Conservation (phyloP, 2,329 filamentous ascomycete species). For the Arthrobotrys conoides region DNA sequence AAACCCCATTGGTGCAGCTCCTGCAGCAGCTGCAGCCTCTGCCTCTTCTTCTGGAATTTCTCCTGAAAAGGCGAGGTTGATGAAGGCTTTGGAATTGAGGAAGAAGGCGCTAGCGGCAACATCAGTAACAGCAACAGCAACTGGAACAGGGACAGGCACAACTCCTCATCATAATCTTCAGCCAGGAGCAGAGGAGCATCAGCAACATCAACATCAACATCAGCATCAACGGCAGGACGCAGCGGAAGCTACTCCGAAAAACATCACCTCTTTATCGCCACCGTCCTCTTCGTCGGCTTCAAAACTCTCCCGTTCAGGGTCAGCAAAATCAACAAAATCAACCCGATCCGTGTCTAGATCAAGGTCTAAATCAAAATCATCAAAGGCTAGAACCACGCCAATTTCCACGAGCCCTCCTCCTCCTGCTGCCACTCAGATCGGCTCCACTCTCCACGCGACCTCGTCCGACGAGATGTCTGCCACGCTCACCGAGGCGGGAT, state of each 20-base stretch:
- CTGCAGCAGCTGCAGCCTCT: slow-evolving; percentile 68
- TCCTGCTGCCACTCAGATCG: slow-evolving; percentile 18
- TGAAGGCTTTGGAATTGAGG: slow-evolving; percentile 92
- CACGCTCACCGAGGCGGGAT: slow-evolving; percentile 30
- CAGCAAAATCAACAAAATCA: slow-evolving; percentile 1
- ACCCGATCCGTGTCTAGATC: neutral
- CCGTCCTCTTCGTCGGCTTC: neutral
- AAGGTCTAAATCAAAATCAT: slow-evolving; percentile 4
- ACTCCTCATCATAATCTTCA: slow-evolving; percentile 44
- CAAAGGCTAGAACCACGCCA: slow-evolving; percentile 10
- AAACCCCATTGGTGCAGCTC: slow-evolving; percentile 67
- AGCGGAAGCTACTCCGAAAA: neutral
- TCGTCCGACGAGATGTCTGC: slow-evolving; percentile 53
- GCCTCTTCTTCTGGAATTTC: slow-evolving; percentile 73
- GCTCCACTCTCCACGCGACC: slow-evolving; percentile 39
- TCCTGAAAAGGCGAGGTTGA: slow-evolving; percentile 89
- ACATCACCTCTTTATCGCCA: neutral
- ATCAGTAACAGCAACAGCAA: slow-evolving; percentile 64
- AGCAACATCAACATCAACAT: too few relatives aligned
- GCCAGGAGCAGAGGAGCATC: slow-evolving; percentile 20
- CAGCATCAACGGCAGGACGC: neutral
- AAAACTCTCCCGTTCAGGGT: neutral
- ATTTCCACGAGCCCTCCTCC: slow-evolving; percentile 15
- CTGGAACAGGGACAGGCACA: slow-evolving; percentile 65
- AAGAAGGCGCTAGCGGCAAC: slow-evolving; percentile 79